These are phyloP conservation scores for Closterium sp. DNA, from an alignment of 139 green algal genomes.

Conservation along the genomic window DNA sequence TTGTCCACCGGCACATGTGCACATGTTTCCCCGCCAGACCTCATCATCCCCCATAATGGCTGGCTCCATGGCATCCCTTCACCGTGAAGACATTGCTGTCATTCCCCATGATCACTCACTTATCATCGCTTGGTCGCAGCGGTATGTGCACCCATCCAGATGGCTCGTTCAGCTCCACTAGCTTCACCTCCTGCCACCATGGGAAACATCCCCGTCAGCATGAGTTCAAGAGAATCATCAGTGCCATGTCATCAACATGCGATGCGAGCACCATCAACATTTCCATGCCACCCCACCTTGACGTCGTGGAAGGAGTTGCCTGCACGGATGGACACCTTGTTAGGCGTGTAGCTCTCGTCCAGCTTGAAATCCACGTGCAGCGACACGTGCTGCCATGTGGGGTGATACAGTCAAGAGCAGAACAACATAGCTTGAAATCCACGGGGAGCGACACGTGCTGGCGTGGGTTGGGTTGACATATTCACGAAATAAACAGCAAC, in stretches of 20 bases:
- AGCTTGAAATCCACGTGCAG: constrained; percentile 88
- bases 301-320: constrained; percentile 76
- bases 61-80: no score
- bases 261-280: background rate
- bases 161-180: constrained; percentile 81
- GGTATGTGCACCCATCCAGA: constrained; percentile 78
- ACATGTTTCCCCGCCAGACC: no score
- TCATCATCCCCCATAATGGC: no score
- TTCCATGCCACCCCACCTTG: constrained; percentile 29
- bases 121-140: constrained; percentile 50
- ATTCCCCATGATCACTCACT: no score
- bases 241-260: background rate
- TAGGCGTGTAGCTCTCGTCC: constrained; percentile 97
- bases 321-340: constrained; percentile 75
- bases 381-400: constrained; percentile 65
- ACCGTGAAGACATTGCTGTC: no score
- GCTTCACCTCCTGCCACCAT: constrained; percentile 66
- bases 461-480: background rate
- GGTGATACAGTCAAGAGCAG: no score
- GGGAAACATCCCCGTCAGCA: background rate
- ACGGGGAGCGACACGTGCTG: constrained; percentile 81
- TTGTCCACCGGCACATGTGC: no score
- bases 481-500: no score
- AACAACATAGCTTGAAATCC: constrained; percentile 72
- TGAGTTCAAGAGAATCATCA: background rate